A percentile compares a stretch with the other conserved stretches of the same genome.
phyloP scores from a whole-genome alignment of 1,284 basidiomycete genomes.

The Leccinum huronense region DNA sequence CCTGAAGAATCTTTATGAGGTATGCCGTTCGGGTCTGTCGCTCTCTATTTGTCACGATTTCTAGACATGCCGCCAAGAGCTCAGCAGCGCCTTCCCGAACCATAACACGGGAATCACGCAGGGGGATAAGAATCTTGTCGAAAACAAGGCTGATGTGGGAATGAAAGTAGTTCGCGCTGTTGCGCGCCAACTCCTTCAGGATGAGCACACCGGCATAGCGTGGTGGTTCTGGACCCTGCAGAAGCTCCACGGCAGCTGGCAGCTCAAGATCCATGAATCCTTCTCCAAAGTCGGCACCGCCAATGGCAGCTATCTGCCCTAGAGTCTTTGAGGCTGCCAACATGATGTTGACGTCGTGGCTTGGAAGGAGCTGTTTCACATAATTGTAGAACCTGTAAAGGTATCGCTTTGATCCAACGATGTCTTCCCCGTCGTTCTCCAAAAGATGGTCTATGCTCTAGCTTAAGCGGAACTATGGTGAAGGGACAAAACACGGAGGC shows the following conservation, averaged over 20 bases:
- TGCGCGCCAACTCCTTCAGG: constrained; percentile 85
- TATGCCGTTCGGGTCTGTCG: constrained; percentile 65
- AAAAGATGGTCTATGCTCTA: constrained; percentile 60
- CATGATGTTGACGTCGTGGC: constrained; percentile 85
- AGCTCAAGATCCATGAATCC: constrained; percentile 87
- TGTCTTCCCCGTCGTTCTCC: constrained; percentile 70
- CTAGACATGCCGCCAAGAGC: constrained; percentile 84
- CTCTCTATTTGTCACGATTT: constrained; percentile 77
- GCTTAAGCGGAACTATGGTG: constrained; percentile 18
- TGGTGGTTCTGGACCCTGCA: constrained; percentile 73
- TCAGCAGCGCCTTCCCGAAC: constrained; percentile 91
- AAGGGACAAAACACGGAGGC: constrained; percentile 25
- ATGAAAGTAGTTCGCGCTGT: constrained; percentile 84
- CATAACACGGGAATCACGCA: constrained; percentile 81
- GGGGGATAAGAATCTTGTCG: constrained; percentile 86
- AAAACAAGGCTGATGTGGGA: constrained; percentile 84
- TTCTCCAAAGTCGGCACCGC: constrained; percentile 81
- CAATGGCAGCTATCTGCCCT: constrained; percentile 78
- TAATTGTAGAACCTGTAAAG: constrained; percentile 91
- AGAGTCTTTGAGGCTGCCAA: constrained; percentile 83
- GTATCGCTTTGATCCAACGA: constrained; percentile 71
- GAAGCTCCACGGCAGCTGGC: constrained; percentile 74
- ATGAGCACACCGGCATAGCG: constrained; percentile 86
- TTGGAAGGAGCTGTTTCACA: constrained; percentile 82
- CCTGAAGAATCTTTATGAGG: constrained; percentile 79